Evolutionary conservation across 2,329 filamentous ascomycete species (phyloP).

Genomic region (Tothia fuscella): DNA sequence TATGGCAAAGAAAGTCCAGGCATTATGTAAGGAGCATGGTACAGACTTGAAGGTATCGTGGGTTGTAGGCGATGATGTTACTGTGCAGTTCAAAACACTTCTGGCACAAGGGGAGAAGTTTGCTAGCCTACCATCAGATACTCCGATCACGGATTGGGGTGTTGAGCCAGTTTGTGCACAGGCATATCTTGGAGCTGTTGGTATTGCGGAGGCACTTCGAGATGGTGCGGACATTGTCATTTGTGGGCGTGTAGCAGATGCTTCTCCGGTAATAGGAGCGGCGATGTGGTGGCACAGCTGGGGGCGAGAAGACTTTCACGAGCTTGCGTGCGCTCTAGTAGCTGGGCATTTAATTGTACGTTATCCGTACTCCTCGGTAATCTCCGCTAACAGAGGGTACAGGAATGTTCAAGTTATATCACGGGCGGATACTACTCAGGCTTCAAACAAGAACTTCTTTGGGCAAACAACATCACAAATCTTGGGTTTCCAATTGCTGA

Average conservation of each 20-base stretch:
- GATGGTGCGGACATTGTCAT: constrained; percentile 34
- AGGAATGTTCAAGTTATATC: constrained; percentile 31
- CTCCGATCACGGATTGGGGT: constrained; percentile 12
- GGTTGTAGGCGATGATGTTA: constrained; percentile 13
- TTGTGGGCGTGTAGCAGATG: constrained; percentile 33
- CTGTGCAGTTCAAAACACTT: constrained; percentile 11
- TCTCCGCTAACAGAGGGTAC: constrained; percentile 14
- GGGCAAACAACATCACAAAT: constrained; percentile 29
- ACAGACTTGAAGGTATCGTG: constrained; percentile 6
- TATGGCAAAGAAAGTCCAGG: background rate
- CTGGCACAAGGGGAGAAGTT: constrained; percentile 13
- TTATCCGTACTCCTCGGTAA: constrained; percentile 12
- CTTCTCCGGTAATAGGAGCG: constrained; percentile 19
- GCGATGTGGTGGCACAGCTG: constrained; percentile 33
- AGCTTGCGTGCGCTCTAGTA: constrained; percentile 26
- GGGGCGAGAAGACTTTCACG: constrained; percentile 25
- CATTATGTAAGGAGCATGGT: background rate
- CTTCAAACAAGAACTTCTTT: constrained; percentile 25
- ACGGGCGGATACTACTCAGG: constrained; percentile 32
- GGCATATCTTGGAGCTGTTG: constrained; percentile 26
- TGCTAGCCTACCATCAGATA: constrained; percentile 5
- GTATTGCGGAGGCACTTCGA: constrained; percentile 27
- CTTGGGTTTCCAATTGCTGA: constrained; percentile 37
- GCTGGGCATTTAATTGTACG: constrained; percentile 25
- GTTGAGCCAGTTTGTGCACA: constrained; percentile 12